Percentiles rank a stretch among this genome's conserved stretches.
Conservation (phyloP, 306 rosid species). For the Cicer pinnatifidum region DNA sequence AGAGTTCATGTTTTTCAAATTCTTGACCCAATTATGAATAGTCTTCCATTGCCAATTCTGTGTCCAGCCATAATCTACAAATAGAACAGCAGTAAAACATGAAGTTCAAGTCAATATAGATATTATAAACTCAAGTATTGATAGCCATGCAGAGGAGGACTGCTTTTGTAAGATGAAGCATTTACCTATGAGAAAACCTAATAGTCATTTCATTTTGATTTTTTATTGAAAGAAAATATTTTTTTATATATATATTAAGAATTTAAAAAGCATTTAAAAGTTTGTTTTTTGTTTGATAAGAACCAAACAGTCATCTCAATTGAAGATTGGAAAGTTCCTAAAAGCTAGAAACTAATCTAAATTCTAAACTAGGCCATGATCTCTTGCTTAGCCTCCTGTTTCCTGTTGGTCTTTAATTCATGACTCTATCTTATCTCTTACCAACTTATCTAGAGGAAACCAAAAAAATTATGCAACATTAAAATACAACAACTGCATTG, state of each 20-base stretch:
- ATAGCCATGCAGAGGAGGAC: not conserved
- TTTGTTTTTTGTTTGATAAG: not conserved
- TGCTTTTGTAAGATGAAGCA: no score
- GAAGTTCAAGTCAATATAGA: slow-evolving; percentile 4
- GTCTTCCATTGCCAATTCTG: not conserved
- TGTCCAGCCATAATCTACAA: not conserved
- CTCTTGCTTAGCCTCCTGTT: not conserved
- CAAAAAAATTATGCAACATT: no score
- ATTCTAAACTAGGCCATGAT: not conserved
- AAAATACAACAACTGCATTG: no score
- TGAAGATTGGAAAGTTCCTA: not conserved
- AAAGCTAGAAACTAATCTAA: not conserved
- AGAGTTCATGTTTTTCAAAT: no score
- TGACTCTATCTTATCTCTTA: not conserved
- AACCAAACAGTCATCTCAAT: not conserved
- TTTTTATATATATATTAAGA: no score
- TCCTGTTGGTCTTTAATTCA: not conserved
- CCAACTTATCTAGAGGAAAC: not conserved
- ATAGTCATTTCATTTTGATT: no score
- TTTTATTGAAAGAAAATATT: no score
- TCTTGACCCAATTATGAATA: not conserved
- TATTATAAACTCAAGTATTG: not conserved
- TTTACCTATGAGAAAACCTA: no score
- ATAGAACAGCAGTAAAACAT: not conserved
- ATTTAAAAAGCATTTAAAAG: no score